These are phyloP conservation scores for Dactylonectria estremocensis DNA, from an alignment of 2,329 filamentous ascomycete species.

Conservation along the genomic window DNA sequence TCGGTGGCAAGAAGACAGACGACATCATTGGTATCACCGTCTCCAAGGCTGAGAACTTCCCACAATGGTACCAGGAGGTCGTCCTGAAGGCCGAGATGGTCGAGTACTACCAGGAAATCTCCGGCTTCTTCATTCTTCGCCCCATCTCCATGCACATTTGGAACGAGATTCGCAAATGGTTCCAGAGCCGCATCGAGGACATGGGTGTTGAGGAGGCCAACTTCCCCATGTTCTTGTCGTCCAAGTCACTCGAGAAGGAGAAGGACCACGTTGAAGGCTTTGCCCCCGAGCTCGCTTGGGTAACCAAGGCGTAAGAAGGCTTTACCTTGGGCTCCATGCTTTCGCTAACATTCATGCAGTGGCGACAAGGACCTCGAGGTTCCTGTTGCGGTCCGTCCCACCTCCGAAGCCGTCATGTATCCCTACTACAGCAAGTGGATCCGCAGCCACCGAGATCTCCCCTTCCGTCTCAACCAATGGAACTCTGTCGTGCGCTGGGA, in stretches of 20 bases:
- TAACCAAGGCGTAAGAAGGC: slow-evolving; percentile 80
- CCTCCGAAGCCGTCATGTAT: slow-evolving; percentile 89
- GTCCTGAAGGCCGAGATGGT: slow-evolving; percentile 98
- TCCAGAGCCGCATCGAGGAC: slow-evolving; percentile 83
- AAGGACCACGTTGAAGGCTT: slow-evolving; percentile 99
- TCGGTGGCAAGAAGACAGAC: slow-evolving; percentile 73
- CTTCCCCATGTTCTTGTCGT: slow-evolving; percentile 95
- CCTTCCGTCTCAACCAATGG: slow-evolving; percentile 97
- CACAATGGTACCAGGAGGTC: slow-evolving; percentile 97
- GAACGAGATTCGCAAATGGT: slow-evolving; percentile 77
- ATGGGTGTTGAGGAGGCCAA: slow-evolving; percentile 96
- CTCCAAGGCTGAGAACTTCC: slow-evolving; percentile 88
- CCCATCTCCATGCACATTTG: slow-evolving; percentile 78
- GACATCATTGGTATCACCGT: slow-evolving; percentile 91
- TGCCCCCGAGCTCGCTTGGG: slow-evolving; percentile 92
- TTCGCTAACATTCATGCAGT: slow-evolving; percentile 59
- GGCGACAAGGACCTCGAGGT: slow-evolving; percentile 94
- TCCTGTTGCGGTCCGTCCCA: slow-evolving; percentile 77
- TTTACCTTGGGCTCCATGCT: not conserved
- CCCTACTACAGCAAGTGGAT: slow-evolving; percentile 98
- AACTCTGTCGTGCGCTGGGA: slow-evolving; percentile 96
- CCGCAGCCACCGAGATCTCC: slow-evolving; percentile 93
- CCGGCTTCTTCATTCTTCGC: slow-evolving; percentile 96
- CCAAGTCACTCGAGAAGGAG: slow-evolving; percentile 88
- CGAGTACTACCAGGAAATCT: slow-evolving; percentile 94